Evolutionary conservation across 2,329 filamentous ascomycete species (phyloP).

Genomic region (Curvularia hawaiiensis): DNA sequence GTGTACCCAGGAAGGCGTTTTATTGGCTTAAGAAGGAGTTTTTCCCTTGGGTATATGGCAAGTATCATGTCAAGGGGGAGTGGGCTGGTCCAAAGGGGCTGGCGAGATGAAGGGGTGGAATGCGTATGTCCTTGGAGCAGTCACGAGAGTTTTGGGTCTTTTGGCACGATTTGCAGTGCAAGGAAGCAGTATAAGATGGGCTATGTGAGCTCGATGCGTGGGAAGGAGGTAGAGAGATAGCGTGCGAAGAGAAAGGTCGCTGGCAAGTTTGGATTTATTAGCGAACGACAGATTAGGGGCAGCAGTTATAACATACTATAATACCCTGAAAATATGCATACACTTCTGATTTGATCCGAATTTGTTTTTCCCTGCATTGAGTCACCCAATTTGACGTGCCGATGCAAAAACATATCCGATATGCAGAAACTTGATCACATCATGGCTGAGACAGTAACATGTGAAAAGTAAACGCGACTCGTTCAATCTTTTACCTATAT

Average conservation of each 20-base stretch:
- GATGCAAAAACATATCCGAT: no score
- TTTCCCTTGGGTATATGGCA: conserved; percentile 69
- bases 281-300: not conserved
- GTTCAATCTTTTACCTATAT: conserved; percentile 3
- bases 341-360: not conserved
- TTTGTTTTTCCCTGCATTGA: no score
- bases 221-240: not conserved
- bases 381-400: no score
- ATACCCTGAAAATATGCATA: not conserved
- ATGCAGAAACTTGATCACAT: no score
- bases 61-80: conserved; percentile 64
- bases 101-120: conserved; percentile 18
- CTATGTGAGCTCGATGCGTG: not conserved
- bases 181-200: not conserved
- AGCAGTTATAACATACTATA: not conserved
- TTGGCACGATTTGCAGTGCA: not conserved
- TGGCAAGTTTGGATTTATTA: not conserved
- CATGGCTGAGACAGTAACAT: not conserved
- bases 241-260: not conserved
- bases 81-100: conserved; percentile 67
- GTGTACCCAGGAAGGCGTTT: conserved; percentile 60
- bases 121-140: not conserved
- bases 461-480: not conserved
- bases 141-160: not conserved
- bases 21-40: conserved; percentile 70